Conservation (phyloP, 345 rosid species). For the Linum lewisii region DNA sequence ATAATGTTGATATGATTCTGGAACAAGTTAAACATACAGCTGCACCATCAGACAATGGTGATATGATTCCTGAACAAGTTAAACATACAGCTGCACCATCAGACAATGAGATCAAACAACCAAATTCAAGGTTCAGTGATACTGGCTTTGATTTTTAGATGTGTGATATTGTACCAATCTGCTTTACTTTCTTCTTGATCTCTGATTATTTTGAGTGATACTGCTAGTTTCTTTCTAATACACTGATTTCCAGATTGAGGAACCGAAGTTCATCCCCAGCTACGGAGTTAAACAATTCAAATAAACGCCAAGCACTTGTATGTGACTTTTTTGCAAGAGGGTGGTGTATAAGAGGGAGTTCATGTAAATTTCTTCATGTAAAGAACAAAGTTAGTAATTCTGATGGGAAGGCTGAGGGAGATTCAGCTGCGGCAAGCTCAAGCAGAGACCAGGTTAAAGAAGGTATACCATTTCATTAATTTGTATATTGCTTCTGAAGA, state of each 20-base stretch:
- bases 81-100: constrained; percentile 18
- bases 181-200: constrained; percentile 12
- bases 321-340: constrained; percentile 75
- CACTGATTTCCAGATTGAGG: constrained; percentile 40
- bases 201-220: constrained; percentile 12
- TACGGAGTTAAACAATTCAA: constrained; percentile 23
- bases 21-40: constrained; percentile 22
- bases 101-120: constrained; percentile 22
- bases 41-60: constrained; percentile 13
- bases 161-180: constrained; percentile 9
- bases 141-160: constrained; percentile 2
- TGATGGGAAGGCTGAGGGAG: constrained; percentile 19
- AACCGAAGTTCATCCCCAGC: constrained; percentile 31
- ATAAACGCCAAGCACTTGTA: constrained; percentile 39
- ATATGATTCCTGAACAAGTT: constrained; percentile 17
- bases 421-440: constrained; percentile 26
- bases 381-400: constrained; percentile 24
- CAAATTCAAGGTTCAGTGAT: constrained; percentile 42
- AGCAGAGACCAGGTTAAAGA: constrained; percentile 25
- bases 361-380: constrained; percentile 70
- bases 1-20: too few species aligned
- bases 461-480: constrained; percentile 31
- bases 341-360: constrained; percentile 70
- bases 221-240: constrained; percentile 21
- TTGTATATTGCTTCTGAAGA: constrained; percentile 11